Evolutionary conservation across 352 stramenopile species (phyloP).

Genomic region (Phytopythium chamaehyphon): DNA sequence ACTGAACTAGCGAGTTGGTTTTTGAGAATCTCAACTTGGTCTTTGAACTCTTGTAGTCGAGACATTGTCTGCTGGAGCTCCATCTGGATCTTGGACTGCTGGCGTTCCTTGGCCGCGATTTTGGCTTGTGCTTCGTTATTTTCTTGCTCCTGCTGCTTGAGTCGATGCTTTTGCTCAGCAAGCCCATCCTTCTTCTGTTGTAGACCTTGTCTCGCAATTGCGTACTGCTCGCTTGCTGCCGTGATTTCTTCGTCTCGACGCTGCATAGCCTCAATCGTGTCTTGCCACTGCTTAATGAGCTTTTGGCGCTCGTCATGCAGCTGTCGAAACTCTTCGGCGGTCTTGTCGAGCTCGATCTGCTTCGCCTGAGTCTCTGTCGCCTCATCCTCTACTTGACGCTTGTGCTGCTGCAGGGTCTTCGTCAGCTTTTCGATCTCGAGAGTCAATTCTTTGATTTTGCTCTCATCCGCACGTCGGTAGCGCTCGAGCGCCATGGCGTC

Average conservation of each 20-base stretch:
- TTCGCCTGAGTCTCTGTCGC: slow-evolving; percentile 93
- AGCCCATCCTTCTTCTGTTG: slow-evolving; percentile 70
- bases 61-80: slow-evolving; percentile 55
- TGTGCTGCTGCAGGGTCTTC: slow-evolving; percentile 76
- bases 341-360: slow-evolving; percentile 96
- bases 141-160: slow-evolving; percentile 84
- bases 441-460: slow-evolving; percentile 94
- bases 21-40: slow-evolving; percentile 92
- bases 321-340: slow-evolving; percentile 90
- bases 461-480: slow-evolving; percentile 92
- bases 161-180: slow-evolving; percentile 63
- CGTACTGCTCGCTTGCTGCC: slow-evolving; percentile 88
- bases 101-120: slow-evolving; percentile 64
- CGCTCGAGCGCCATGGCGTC: slow-evolving; percentile 92
- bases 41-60: slow-evolving; percentile 78
- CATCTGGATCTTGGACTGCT: slow-evolving; percentile 64
- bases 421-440: slow-evolving; percentile 94
- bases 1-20: slow-evolving; percentile 87
- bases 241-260: slow-evolving; percentile 91
- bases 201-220: slow-evolving; percentile 43
- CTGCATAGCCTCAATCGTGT: slow-evolving; percentile 92
- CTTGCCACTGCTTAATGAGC: slow-evolving; percentile 94
- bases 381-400: slow-evolving; percentile 69
- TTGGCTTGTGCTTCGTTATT: slow-evolving; percentile 79
- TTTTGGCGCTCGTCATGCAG: slow-evolving; percentile 92